Evolutionary conservation across 1,139 yeast species (phyloP).

Genomic region (Candida albicans): DNA sequence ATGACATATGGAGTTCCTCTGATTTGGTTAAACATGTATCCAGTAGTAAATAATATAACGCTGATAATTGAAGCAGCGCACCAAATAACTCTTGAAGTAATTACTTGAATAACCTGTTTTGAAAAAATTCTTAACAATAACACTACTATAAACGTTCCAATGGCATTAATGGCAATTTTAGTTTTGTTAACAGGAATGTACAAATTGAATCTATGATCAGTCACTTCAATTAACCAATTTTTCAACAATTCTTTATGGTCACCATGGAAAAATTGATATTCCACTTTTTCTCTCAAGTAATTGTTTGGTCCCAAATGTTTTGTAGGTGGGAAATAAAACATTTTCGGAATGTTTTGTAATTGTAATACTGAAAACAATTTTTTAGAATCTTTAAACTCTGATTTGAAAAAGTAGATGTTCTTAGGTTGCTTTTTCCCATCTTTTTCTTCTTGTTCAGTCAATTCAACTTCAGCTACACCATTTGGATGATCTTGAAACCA

Average conservation of each 20-base stretch:
- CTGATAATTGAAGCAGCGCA: constrained; percentile 58
- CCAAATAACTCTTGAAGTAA: constrained; percentile 53
- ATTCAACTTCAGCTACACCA: constrained; percentile 32
- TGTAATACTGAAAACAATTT: constrained; percentile 55
- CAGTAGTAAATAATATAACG: constrained; percentile 74
- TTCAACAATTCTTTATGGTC: constrained; percentile 46
- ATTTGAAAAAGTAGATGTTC: constrained; percentile 64
- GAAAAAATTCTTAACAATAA: constrained; percentile 24
- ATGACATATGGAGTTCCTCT: constrained; percentile 73
- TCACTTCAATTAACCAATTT: constrained; percentile 35
- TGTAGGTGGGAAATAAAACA: constrained; percentile 67
- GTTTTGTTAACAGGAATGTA: constrained; percentile 58
- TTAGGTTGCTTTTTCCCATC: constrained; percentile 15
- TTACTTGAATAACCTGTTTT: constrained; percentile 33
- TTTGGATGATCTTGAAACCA: constrained; percentile 52
- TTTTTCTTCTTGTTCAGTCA: constrained; percentile 27
- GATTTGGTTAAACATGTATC: constrained; percentile 91
- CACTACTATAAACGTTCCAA: constrained; percentile 32
- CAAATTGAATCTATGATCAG: constrained; percentile 48
- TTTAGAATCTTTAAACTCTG: constrained; percentile 65
- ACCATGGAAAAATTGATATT: constrained; percentile 56
- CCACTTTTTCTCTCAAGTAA: constrained; percentile 38
- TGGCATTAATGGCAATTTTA: constrained; percentile 50
- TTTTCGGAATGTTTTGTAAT: constrained; percentile 76
- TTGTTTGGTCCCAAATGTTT: constrained; percentile 26